phyloP scores from a whole-genome alignment of 495 filamentous ascomycete genomes.

The Thozetella sp. region DNA sequence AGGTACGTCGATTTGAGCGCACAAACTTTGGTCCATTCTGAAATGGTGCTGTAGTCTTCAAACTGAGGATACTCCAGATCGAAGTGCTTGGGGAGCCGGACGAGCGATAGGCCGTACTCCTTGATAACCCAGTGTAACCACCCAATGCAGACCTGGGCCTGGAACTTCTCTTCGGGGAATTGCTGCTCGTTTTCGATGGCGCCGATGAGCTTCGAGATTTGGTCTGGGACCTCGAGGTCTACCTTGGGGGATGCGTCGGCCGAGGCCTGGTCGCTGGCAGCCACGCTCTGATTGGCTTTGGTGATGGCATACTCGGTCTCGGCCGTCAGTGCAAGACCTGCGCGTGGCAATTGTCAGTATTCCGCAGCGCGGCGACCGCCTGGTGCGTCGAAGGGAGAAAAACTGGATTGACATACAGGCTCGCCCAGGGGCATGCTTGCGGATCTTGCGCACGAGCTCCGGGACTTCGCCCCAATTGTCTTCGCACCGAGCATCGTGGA shows the following conservation, averaged over 20 bases:
- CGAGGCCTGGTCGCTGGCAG: constrained; percentile 36
- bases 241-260: constrained; percentile 27
- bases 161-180: constrained; percentile 69
- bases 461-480: constrained; percentile 89
- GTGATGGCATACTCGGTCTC: constrained; percentile 68
- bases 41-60: constrained; percentile 44
- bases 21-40: constrained; percentile 79
- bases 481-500: constrained; percentile 85
- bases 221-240: constrained; percentile 44
- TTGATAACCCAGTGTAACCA: constrained; percentile 80
- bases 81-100: constrained; percentile 64
- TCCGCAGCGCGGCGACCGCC: constrained; percentile 7
- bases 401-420: constrained; percentile 62
- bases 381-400: constrained; percentile 1
- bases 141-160: constrained; percentile 77
- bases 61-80: constrained; percentile 52
- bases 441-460: constrained; percentile 87
- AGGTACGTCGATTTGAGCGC: constrained; percentile 77
- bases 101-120: constrained; percentile 63
- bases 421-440: constrained; percentile 87
- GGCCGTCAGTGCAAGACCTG: constrained; percentile 77
- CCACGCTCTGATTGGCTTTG: constrained; percentile 47
- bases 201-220: constrained; percentile 64
- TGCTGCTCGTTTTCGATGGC: constrained; percentile 65
- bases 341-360: constrained; percentile 2